These are phyloP conservation scores for Fusarium sp. DNA, from an alignment of 2,329 filamentous ascomycete genomes.

Conservation along the genomic window DNA sequence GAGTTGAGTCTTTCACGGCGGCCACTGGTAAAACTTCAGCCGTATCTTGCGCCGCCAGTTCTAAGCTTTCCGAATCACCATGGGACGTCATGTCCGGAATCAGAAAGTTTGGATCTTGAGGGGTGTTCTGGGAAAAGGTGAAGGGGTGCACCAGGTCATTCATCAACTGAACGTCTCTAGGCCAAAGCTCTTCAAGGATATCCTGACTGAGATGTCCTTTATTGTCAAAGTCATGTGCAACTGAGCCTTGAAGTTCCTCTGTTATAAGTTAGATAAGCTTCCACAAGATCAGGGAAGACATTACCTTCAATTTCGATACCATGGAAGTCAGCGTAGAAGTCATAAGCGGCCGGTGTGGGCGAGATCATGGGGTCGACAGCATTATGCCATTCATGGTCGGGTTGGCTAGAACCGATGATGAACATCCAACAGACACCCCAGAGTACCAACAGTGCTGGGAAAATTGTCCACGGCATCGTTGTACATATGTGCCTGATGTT, in stretches of 20 bases:
- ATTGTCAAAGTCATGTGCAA: neutral
- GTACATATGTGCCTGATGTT: neutral
- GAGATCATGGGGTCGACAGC: neutral
- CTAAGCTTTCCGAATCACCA: neutral
- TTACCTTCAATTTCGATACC: neutral
- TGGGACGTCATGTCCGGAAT: rapidly evolving
- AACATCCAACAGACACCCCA: neutral
- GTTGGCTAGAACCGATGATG: neutral
- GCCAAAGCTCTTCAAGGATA: rapidly evolving
- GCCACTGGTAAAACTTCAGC: rapidly evolving
- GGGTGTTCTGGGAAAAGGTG: rapidly evolving
- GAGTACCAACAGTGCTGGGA: neutral
- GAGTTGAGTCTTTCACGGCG: neutral
- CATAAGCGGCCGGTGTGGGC: neutral
- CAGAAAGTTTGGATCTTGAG: neutral
- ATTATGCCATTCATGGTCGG: rapidly evolving
- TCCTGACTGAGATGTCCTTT: rapidly evolving
- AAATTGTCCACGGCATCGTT: neutral
- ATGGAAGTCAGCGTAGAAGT: rapidly evolving
- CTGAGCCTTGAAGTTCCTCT: neutral
- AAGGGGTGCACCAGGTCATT: rapidly evolving
- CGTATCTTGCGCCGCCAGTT: neutral
- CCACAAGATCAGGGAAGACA: rapidly evolving
- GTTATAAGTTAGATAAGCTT: neutral
- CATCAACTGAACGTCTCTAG: rapidly evolving